Base-by-base conservation (phyloP, 192 early-diverging fungal genomes). In the Umbelopsis sp. region DNA sequence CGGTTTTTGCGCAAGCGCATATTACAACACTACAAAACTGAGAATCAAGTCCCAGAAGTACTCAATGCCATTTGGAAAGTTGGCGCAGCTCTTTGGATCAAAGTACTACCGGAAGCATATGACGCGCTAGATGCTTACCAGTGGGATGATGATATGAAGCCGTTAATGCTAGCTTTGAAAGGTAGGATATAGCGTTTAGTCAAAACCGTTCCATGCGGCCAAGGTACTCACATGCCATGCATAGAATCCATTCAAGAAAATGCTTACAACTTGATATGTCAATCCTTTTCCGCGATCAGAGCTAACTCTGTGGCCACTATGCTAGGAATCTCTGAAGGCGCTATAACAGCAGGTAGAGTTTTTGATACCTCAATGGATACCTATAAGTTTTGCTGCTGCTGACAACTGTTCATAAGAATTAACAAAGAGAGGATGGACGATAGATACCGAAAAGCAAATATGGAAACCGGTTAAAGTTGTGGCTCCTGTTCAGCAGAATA, bases 1-100 rank as follows among this genome's bases (percentile, higher is more conserved):
- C 25, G 55, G 2, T 61, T 61, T n/a, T 35, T 61, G 55, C 55
- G 55, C 13, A 61, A 61, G 25, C 55, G 55, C 18, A 35, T 61
- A 16, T 4, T 61, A 12, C 55, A 61, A 16, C 30, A 35, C 30
- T 61, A 61, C n/a, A 61, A 61, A n/a, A 18, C 9, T 16, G 55
- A 61, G 16, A 16, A 16, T 30, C 13, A 61, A 25, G 15, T 33
- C 8, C 55, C 55, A 16, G 55, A 61, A 18, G 30, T 35, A 7
- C 11, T 61, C 12, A 61, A 61, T 18, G 55, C 55, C 15, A n/a
- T 61, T 35, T 61, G 55, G 55, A 12, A 25, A 35, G 55, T 35
- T 61, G 55, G 55, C 27, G 30, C 55, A 15, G 55, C 55, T 61
- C 30, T 61, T 61, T 61, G 55, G 55, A 61, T 1, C 4, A 25